These are phyloP conservation scores for Hypoxylon rickii DNA, from an alignment of 495 filamentous ascomycete genomes.

Conservation along the genomic window DNA sequence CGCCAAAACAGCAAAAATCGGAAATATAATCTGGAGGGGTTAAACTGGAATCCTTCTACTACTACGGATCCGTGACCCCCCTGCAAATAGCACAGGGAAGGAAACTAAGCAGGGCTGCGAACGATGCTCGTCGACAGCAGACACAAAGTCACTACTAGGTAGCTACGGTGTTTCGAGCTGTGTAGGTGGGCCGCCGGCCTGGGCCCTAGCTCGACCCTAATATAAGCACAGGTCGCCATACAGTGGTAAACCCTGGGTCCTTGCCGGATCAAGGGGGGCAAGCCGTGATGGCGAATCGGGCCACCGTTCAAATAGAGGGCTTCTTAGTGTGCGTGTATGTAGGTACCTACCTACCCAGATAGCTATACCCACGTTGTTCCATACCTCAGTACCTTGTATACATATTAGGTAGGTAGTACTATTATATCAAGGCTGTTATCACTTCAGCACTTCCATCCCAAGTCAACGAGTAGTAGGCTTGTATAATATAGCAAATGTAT, in stretches of 20 bases:
- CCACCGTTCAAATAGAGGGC: slow-evolving; percentile 28
- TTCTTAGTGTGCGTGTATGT: slow-evolving; percentile 28
- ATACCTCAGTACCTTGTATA: too few relatives aligned
- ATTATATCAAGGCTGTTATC: too few relatives aligned
- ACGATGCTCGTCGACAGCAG: slow-evolving; percentile 26
- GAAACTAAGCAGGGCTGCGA: slow-evolving; percentile 34
- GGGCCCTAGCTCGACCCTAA: slow-evolving; percentile 34
- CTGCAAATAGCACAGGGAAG: slow-evolving; percentile 32
- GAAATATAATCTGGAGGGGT: slow-evolving; percentile 42
- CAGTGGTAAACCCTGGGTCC: slow-evolving; percentile 38
- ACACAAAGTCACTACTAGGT: slow-evolving; percentile 23
- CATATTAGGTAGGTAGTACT: too few relatives aligned
- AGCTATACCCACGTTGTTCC: too few relatives aligned
- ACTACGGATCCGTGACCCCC: slow-evolving; percentile 34
- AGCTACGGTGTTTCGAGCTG: slow-evolving; percentile 37
- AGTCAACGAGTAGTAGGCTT: too few relatives aligned
- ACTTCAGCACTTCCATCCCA: too few relatives aligned
- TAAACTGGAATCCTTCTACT: slow-evolving; percentile 39
- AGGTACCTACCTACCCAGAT: background rate
- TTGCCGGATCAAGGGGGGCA: slow-evolving; percentile 39
- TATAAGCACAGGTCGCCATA: slow-evolving; percentile 37
- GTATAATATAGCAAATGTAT: too few relatives aligned
- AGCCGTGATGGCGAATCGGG: slow-evolving; percentile 41
- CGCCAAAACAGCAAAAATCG: slow-evolving; percentile 33
- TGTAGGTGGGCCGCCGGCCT: slow-evolving; percentile 34